These are phyloP conservation scores for Pichia manshurica DNA, from an alignment of 805 yeast species.

Conservation along the genomic window DNA sequence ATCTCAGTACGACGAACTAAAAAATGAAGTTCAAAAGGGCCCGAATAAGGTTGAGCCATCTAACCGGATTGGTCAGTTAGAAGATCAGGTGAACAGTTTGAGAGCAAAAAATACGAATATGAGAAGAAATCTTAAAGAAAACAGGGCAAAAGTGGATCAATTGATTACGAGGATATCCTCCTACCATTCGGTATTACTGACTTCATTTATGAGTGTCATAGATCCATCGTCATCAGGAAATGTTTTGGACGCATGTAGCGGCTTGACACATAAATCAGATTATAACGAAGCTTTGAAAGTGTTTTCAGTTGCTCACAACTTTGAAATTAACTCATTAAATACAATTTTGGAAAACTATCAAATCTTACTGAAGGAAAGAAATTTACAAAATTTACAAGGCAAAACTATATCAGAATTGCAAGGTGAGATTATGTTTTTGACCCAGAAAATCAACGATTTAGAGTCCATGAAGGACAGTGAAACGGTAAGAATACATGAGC, in stretches of 20 bases:
- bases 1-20: background rate
- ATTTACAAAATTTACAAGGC: background rate
- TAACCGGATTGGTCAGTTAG: background rate
- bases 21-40: background rate
- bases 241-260: background rate
- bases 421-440: conserved; percentile 2
- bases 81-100: background rate
- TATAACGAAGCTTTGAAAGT: conserved; percentile 1
- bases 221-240: conserved; percentile 7
- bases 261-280: background rate
- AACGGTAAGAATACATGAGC: conserved; percentile 4
- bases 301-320: conserved; percentile 9
- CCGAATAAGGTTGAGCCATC: background rate
- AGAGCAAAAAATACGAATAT: background rate
- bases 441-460: conserved; percentile 2
- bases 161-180: background rate
- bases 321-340: conserved; percentile 7
- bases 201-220: background rate
- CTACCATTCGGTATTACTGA: conserved; percentile 2
- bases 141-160: background rate
- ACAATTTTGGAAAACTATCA: conserved; percentile 8
- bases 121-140: background rate
- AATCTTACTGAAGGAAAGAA: background rate
- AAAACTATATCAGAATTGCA: conserved; percentile 1
- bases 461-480: conserved; percentile 7